Percentiles rank a stretch among this genome's conserved stretches.
Conservation (phyloP, 2,329 filamentous ascomycete genomes). For the Thelonectria olida region DNA sequence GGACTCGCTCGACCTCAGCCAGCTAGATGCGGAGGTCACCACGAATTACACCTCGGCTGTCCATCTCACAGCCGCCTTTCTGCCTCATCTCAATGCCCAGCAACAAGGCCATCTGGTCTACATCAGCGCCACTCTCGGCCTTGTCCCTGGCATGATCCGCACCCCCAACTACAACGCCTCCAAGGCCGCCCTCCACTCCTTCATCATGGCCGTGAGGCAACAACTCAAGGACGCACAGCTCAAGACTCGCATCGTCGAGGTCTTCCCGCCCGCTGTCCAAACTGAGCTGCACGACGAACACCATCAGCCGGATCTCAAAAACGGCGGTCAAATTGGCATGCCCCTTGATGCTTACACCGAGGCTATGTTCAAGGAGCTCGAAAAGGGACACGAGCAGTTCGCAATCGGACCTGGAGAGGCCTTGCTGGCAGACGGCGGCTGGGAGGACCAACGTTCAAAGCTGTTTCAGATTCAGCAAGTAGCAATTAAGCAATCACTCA, state of each 20-base stretch:
- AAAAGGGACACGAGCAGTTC: conserved; percentile 26
- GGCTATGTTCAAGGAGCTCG: conserved; percentile 36
- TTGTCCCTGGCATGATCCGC: conserved; percentile 23
- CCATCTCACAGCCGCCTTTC: conserved; percentile 31
- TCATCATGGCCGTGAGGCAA: conserved; percentile 29
- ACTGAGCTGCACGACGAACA: conserved; percentile 31
- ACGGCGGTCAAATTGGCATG: conserved; percentile 44
- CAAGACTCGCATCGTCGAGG: conserved; percentile 30
- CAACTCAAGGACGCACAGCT: conserved; percentile 25
- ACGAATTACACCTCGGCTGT: conserved; percentile 32
- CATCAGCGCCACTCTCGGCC: conserved; percentile 26
- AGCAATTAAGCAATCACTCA: neutral
- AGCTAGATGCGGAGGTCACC: conserved; percentile 31
- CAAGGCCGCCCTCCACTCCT: conserved; percentile 35
- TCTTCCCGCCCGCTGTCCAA: conserved; percentile 37
- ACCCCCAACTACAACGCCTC: conserved; percentile 35
- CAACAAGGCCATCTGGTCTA: conserved; percentile 22
- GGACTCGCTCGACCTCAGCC: conserved; percentile 35
- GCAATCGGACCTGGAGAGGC: conserved; percentile 28
- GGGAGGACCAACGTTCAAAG: conserved; percentile 24
- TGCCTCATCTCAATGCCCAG: conserved; percentile 29
- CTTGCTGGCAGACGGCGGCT: conserved; percentile 25
- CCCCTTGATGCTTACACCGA: conserved; percentile 52
- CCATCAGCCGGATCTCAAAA: conserved; percentile 24
- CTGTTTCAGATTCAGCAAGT: conserved; percentile 25